phyloP scores from a whole-genome alignment of 1,284 basidiomycete genomes.

The Apiotrichum akiyoshidainum region DNA sequence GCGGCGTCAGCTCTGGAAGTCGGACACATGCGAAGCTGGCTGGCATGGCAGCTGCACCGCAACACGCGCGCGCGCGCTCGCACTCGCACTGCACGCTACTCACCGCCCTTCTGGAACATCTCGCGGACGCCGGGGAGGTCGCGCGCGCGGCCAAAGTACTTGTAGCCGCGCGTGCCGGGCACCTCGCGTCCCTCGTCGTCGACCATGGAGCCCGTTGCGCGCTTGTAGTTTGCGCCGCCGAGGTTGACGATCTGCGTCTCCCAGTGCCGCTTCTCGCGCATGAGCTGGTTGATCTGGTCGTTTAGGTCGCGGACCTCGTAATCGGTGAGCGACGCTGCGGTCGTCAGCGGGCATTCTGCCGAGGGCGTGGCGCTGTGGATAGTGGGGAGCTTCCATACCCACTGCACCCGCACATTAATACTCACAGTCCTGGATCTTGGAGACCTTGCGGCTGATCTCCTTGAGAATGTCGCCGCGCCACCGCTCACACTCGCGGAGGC shows the following conservation, averaged over 20 bases:
- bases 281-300: conserved; percentile 94
- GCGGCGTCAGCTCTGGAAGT: conserved; percentile 6
- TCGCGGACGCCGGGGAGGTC: conserved; percentile 94
- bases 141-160: conserved; percentile 98
- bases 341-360: no score
- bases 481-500: conserved; percentile 84
- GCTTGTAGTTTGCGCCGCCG: conserved; percentile 92
- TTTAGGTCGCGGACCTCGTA: conserved; percentile 96
- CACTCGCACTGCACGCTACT: conserved; percentile 29
- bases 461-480: conserved; percentile 93
- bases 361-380: no score
- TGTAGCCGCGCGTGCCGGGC: conserved; percentile 96
- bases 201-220: conserved; percentile 78
- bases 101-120: conserved; percentile 78
- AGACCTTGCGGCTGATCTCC: conserved; percentile 93
- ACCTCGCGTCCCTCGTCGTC: conserved; percentile 94
- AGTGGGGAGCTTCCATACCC: no score
- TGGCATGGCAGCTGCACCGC: neutral
- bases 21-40: no score
- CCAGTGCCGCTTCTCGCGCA: conserved; percentile 95
- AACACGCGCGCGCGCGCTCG: no score
- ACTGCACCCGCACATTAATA: conserved; percentile 21
- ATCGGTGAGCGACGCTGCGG: conserved; percentile 79
- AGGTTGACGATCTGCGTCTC: conserved; percentile 93
- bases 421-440: conserved; percentile 94